These are phyloP conservation scores for Myxozyma mucilagina DNA, from an alignment of 805 yeast species.

Conservation along the genomic window DNA sequence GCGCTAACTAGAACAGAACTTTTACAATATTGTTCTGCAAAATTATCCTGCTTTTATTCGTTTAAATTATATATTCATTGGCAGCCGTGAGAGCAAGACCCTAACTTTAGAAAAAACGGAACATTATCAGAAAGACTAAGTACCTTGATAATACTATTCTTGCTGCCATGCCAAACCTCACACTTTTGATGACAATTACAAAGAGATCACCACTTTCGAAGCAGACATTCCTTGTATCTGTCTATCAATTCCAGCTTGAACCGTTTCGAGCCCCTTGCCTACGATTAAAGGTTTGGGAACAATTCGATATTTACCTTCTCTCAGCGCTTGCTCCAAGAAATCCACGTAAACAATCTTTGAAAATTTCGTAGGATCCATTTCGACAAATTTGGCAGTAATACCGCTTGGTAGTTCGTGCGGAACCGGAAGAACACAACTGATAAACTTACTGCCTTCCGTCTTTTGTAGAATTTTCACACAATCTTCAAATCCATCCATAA, in stretches of 20 bases:
- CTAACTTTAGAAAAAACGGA: no score
- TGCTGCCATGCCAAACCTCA: neutral
- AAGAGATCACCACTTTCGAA: conserved; percentile 33
- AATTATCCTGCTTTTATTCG: no score
- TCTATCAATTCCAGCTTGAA: conserved; percentile 31
- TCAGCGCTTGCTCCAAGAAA: conserved; percentile 6
- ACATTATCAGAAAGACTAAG: no score
- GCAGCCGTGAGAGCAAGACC: no score
- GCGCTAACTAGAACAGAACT: no score
- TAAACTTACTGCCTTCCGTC: neutral
- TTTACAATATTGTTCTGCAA: no score
- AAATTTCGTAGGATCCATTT: neutral
- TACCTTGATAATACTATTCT: no score
- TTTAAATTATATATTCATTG: no score
- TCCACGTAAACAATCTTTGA: neutral
- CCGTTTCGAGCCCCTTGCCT: conserved; percentile 33
- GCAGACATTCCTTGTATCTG: conserved; percentile 34
- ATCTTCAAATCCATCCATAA: neutral
- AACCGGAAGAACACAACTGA: neutral
- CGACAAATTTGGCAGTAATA: neutral
- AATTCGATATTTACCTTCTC: conserved; percentile 1
- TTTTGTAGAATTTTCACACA: neutral
- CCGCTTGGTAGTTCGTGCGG: neutral
- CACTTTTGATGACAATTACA: no score
- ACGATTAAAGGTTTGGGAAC: conserved; percentile 27